Base-by-base conservation (phyloP, 148 eudicot genomes). In the Nepenthes gracilis region DNA sequence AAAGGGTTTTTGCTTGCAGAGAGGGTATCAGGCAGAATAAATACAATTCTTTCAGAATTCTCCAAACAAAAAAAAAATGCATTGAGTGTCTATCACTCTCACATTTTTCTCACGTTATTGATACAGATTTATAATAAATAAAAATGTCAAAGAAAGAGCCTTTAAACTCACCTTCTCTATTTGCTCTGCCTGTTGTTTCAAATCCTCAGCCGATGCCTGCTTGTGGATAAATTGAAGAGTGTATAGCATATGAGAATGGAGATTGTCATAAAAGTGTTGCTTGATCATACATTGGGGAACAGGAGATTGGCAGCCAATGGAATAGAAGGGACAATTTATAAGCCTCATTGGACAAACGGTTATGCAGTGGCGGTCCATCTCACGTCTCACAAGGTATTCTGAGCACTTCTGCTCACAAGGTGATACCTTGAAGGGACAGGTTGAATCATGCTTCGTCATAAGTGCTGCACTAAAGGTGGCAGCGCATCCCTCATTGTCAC, bases 341-440 rank as follows among this genome's bases (percentile, higher is more conserved):
- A 81, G 99, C 76, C 89, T 93, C 96, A 88, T 88, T 2, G 95
- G 85, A 64, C 99, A 93, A 55, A 80, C 70, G 33, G 99, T 93
- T 33, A 93, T 84, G 75, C 99, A 93, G 68, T 93, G 99, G 63
- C 83, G 77, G 68, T 93, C 99, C 96, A 93, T 93, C 58, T 86
- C 96, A 34, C 88, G 83, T 72, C 99, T 88, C 78, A 88, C 66
- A 57, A 93, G 70, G 43, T 54, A 52, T 38, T 72, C 85, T 1
- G 87, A 58, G 74, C 99, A 93, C 38, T 81, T 78, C 76, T 93
- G 99, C 76, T 93, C 99, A 71, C 99, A 93, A 12, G 83, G 82
- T 67, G 88, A 84, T 57, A 93, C 62, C 80, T 86, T 88, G 62
- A 93, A 93, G 40, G 92, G 99, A 59, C 99, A 93, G 9, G 67